Conservation (phyloP, 768 basidiomycete genomes). For the Lyophyllum semitale region DNA sequence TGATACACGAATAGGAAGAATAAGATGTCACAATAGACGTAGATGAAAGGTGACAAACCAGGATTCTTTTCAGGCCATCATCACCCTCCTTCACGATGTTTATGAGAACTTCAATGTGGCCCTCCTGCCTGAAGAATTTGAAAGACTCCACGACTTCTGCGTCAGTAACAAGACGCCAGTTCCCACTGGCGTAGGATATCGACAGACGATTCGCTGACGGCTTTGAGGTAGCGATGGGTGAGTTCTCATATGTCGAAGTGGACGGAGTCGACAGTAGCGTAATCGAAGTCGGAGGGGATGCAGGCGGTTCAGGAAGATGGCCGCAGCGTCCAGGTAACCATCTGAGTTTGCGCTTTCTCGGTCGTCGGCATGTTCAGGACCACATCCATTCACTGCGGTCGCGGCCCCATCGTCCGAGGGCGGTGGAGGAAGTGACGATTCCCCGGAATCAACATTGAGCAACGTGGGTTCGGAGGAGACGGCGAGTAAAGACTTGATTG, state of each 20-base stretch:
- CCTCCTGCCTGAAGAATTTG: conserved; percentile 78
- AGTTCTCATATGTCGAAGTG: conserved; percentile 49
- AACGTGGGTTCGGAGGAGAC: conserved; percentile 56
- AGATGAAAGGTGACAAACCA: conserved; percentile 51
- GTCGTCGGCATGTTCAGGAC: conserved; percentile 13
- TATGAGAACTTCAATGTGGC: conserved; percentile 81
- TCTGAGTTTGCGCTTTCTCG: conserved; percentile 21
- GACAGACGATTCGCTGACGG: conserved; percentile 88
- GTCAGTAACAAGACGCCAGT: conserved; percentile 84
- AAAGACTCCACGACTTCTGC: conserved; percentile 84
- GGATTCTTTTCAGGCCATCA: conserved; percentile 67
- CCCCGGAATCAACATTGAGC: conserved; percentile 41
- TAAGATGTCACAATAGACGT: neutral
- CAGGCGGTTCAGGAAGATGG: conserved; percentile 60
- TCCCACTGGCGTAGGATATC: conserved; percentile 91
- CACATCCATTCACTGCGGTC: conserved; percentile 26
- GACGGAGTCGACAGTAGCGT: conserved; percentile 44
- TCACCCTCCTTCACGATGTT: conserved; percentile 57
- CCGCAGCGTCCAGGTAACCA: conserved; percentile 17
- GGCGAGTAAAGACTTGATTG: conserved; percentile 38
- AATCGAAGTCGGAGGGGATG: conserved; percentile 57
- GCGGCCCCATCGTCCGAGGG: conserved; percentile 23
- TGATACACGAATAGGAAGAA: conserved; percentile 29
- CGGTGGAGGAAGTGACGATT: conserved; percentile 4
- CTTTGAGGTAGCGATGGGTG: conserved; percentile 34